Evolutionary conservation across 352 stramenopile species (phyloP).

Genomic region (Detonula confervacea): DNA sequence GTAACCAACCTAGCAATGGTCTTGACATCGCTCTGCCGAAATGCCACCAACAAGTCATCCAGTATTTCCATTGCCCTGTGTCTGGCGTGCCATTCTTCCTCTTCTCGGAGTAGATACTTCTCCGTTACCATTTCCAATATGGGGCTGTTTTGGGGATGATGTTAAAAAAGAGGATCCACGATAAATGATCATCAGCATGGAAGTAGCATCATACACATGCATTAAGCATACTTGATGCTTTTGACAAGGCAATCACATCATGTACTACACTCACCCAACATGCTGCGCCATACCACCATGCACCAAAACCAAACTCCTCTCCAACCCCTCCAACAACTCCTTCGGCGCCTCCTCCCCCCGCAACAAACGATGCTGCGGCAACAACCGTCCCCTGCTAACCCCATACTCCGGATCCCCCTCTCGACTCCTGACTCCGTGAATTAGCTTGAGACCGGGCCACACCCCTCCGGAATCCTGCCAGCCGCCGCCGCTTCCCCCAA

Average conservation of each 20-base stretch:
- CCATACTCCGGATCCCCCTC: conserved; percentile 60
- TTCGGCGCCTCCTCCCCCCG: conserved; percentile 52
- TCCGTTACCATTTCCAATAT: conserved; percentile 76
- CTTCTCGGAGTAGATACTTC: conserved; percentile 67
- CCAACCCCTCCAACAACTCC: conserved; percentile 44
- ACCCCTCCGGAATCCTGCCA: conserved; percentile 75
- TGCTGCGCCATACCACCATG: conserved; percentile 70
- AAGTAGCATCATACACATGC: background rate
- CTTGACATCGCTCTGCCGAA: conserved; percentile 55
- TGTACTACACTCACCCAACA: conserved; percentile 47
- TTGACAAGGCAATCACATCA: too few species aligned
- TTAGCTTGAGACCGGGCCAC: conserved; percentile 72
- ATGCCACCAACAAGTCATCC: conserved; percentile 63
- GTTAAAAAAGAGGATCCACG: too few species aligned
- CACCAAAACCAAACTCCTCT: conserved; percentile 62
- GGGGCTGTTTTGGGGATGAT: conserved; percentile 37
- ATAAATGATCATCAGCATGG: background rate
- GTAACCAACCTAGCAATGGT: conserved; percentile 62
- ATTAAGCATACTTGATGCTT: too few species aligned
- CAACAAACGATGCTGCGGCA: conserved; percentile 64
- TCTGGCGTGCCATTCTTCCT: conserved; percentile 61
- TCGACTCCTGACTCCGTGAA: conserved; percentile 52
- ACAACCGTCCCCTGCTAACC: conserved; percentile 57
- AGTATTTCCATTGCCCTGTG: conserved; percentile 61
- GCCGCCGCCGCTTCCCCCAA: conserved; percentile 70